Percentiles rank a stretch among this genome's conserved stretches.
Evolutionary conservation across 352 stramenopile species (phyloP).

Genomic region (Pythium plurisporium): DNA sequence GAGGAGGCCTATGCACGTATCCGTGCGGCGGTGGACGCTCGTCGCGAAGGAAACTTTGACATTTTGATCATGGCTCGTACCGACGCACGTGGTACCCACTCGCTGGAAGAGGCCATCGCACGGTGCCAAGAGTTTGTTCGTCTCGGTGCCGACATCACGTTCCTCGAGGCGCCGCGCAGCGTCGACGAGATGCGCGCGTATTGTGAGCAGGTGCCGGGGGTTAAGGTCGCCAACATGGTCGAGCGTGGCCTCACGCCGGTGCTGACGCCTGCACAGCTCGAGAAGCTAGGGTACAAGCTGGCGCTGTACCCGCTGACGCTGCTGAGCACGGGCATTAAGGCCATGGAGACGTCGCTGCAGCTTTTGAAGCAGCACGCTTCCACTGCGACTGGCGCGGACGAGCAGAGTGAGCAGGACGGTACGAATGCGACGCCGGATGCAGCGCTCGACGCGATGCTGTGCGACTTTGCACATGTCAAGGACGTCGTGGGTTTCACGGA

Average conservation of each 20-base stretch:
- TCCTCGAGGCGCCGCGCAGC: constrained; percentile 90
- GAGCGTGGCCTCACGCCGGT: constrained; percentile 93
- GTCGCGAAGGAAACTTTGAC: constrained; percentile 75
- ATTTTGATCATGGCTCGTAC: constrained; percentile 94
- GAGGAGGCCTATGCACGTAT: constrained; percentile 86
- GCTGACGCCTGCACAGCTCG: constrained; percentile 79
- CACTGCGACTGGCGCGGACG: background rate
- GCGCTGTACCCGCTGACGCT: constrained; percentile 93
- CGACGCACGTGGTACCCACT: constrained; percentile 87
- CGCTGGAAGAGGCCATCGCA: constrained; percentile 89
- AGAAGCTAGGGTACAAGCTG: constrained; percentile 91
- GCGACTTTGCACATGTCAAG: constrained; percentile 88
- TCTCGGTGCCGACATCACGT: constrained; percentile 93
- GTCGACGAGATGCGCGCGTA: constrained; percentile 91
- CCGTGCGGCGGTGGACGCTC: constrained; percentile 87
- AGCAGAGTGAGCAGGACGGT: constrained; percentile 5
- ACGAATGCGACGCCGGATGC: constrained; percentile 33
- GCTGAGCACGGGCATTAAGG: constrained; percentile 90
- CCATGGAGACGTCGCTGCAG: constrained; percentile 86
- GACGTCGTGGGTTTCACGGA: constrained; percentile 92
- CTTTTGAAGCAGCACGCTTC: constrained; percentile 65
- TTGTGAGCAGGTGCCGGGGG: constrained; percentile 83
- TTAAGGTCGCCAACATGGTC: constrained; percentile 95
- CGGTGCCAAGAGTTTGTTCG: constrained; percentile 90
- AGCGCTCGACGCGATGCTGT: constrained; percentile 81